Conservation (phyloP, 1,139 yeast species). For the Spathaspora sp. region DNA sequence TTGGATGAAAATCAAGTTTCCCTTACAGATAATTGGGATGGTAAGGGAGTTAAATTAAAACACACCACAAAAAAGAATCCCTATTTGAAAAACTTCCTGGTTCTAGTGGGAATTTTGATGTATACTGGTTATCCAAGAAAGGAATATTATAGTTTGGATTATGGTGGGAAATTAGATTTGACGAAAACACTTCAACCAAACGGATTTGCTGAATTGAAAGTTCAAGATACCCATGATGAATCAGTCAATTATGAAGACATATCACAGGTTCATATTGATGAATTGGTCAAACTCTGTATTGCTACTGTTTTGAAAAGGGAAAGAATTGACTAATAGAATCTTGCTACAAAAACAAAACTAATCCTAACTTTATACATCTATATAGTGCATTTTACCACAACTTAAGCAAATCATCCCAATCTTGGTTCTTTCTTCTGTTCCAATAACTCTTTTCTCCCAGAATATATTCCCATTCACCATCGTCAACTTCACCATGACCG, state of each 20-base stretch:
- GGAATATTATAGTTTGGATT: slow-evolving; percentile 12
- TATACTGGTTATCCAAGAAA: slow-evolving; percentile 7
- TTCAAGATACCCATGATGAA: slow-evolving; percentile 7
- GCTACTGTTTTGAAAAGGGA: slow-evolving; percentile 14
- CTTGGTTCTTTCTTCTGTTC: slow-evolving; percentile 63
- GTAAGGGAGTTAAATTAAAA: slow-evolving; percentile 10
- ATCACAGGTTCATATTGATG: slow-evolving; percentile 12
- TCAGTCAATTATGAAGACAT: slow-evolving; percentile 12
- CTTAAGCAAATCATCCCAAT: slow-evolving; percentile 57
- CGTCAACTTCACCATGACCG: slow-evolving; percentile 38
- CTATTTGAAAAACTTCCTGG: slow-evolving; percentile 7
- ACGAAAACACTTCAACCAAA: slow-evolving; percentile 4
- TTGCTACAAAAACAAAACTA: not conserved
- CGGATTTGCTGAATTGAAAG: slow-evolving; percentile 13
- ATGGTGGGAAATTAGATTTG: slow-evolving; percentile 10
- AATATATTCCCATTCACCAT: slow-evolving; percentile 59
- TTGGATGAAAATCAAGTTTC: slow-evolving; percentile 9
- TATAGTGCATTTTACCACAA: slow-evolving; percentile 49
- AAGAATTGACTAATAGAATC: slow-evolving; percentile 18
- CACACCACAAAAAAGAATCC: slow-evolving; percentile 9
- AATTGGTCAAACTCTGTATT: slow-evolving; percentile 16
- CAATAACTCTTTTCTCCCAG: slow-evolving; percentile 73
- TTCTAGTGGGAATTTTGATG: not conserved
- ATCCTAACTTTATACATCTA: too few relatives aligned
- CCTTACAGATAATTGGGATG: slow-evolving; percentile 16